Conservation (phyloP, 2,329 filamentous ascomycete genomes). For the Polytolypa hystricis region DNA sequence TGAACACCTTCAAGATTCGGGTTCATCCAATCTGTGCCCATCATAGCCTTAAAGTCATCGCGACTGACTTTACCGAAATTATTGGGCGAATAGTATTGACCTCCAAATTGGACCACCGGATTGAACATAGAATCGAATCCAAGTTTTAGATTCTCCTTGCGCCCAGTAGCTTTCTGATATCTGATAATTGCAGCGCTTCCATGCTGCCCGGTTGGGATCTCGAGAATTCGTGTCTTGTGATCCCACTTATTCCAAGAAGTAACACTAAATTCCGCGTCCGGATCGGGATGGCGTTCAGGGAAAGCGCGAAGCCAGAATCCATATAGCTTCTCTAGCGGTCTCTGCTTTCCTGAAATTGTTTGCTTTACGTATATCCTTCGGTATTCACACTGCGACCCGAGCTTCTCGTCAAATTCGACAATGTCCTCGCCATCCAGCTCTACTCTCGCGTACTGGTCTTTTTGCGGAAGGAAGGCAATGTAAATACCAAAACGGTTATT, state of each 20-base stretch:
- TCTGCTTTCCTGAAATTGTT: not conserved
- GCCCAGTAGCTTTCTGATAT: conserved; percentile 1
- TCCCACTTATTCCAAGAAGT: conserved; percentile 4
- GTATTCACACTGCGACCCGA: conserved; percentile 2
- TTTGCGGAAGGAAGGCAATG: conserved; percentile 3
- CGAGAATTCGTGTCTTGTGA: conserved; percentile 1
- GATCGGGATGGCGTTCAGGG: not conserved
- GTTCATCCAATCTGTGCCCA: conserved; percentile 6
- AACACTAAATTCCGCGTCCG: conserved; percentile 2
- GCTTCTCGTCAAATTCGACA: not conserved
- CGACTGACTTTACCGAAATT: conserved; percentile 2
- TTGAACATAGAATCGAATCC: conserved; percentile 8
- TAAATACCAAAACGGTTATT: conserved; percentile 3
- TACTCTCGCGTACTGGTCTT: conserved; percentile 4
- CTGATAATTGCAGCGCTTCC: conserved; percentile 5
- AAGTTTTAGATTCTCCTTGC: conserved; percentile 3
- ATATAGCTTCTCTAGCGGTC: not conserved
- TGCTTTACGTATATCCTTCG: conserved; percentile 5
- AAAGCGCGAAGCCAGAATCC: conserved; percentile 5
- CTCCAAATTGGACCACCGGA: conserved; percentile 6
- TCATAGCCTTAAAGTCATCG: conserved; percentile 4
- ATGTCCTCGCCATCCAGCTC: conserved; percentile 1
- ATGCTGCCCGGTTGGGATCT: conserved; percentile 2
- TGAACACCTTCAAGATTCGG: conserved; percentile 1
- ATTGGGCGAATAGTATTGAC: conserved; percentile 2